A percentile compares a stretch with the other conserved stretches of the same genome.
Conservation (phyloP, 1,139 yeast species). For the Zygosaccharomyces pseudobailii region DNA sequence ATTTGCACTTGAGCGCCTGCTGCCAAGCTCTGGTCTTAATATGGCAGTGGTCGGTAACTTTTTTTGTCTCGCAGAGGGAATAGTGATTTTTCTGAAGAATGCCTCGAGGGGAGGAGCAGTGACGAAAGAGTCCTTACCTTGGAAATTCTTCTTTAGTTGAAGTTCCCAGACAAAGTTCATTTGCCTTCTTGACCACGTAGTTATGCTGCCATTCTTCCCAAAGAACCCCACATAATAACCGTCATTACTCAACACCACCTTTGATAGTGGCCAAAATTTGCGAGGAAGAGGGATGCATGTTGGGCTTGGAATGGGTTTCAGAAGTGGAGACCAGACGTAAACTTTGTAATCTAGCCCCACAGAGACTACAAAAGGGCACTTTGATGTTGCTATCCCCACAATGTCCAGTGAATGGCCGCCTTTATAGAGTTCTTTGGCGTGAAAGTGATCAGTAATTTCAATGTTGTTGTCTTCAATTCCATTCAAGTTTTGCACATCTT, state of each 20-base stretch:
- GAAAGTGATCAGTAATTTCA: slow-evolving; percentile 24
- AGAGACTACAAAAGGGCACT: slow-evolving; percentile 57
- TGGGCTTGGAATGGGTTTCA: slow-evolving; percentile 43
- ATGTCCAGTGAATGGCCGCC: slow-evolving; percentile 62
- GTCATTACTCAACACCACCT: slow-evolving; percentile 53
- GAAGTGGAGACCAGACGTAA: slow-evolving; percentile 68
- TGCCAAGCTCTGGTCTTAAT: slow-evolving; percentile 18
- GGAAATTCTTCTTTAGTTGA: slow-evolving; percentile 23
- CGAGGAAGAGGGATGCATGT: slow-evolving; percentile 41
- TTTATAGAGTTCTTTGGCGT: slow-evolving; percentile 47
- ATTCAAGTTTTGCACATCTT: neutral
- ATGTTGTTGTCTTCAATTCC: neutral
- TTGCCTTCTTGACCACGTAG: slow-evolving; percentile 54
- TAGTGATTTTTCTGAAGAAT: slow-evolving; percentile 55
- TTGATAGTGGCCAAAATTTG: slow-evolving; percentile 66
- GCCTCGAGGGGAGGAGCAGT: slow-evolving; percentile 46
- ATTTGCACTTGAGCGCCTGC: slow-evolving; percentile 29
- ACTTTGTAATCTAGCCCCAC: slow-evolving; percentile 71
- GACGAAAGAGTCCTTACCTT: slow-evolving; percentile 32
- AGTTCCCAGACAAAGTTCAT: slow-evolving; percentile 50
- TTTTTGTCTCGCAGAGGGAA: slow-evolving; percentile 47
- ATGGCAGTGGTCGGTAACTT: slow-evolving; percentile 32
- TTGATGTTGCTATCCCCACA: slow-evolving; percentile 51
- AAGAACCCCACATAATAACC: slow-evolving; percentile 59
- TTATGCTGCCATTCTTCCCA: slow-evolving; percentile 46